phyloP scores from a whole-genome alignment of 768 basidiomycete genomes.

The Obba rivulosa region DNA sequence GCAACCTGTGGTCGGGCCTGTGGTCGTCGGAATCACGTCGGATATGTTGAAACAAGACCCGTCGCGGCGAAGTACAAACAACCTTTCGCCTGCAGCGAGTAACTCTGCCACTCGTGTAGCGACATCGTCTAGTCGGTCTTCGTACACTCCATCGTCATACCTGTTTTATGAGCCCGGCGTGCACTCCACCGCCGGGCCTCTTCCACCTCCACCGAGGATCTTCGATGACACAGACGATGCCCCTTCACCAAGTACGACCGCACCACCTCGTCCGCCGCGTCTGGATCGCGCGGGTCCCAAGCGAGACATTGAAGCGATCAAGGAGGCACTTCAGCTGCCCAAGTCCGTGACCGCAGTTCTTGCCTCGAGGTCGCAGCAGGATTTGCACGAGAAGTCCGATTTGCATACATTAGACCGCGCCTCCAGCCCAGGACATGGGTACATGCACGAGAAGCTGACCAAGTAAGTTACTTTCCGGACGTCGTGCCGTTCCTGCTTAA shows the following conservation, averaged over 20 bases:
- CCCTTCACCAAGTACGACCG: slow-evolving; percentile 51
- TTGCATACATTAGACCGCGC: no score
- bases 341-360: slow-evolving; percentile 36
- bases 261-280: slow-evolving; percentile 54
- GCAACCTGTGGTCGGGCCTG: slow-evolving; percentile 57
- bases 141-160: slow-evolving; percentile 32
- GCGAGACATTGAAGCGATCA: slow-evolving; percentile 49
- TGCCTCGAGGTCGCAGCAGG: slow-evolving; percentile 24
- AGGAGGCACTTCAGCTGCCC: slow-evolving; percentile 55
- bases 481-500: neutral
- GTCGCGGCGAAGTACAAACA: neutral
- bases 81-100: slow-evolving; percentile 1
- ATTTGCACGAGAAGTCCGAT: slow-evolving; percentile 8
- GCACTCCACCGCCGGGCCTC: slow-evolving; percentile 68
- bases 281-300: slow-evolving; percentile 1
- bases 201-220: slow-evolving; percentile 62
- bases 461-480: no score
- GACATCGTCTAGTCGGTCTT: slow-evolving; percentile 4
- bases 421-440: neutral
- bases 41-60: slow-evolving; percentile 6
- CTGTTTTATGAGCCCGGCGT: slow-evolving; percentile 60
- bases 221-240: slow-evolving; percentile 41
- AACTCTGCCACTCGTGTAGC: neutral
- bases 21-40: slow-evolving; percentile 38
- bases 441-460: neutral